These are phyloP conservation scores for Dendrobium nobile DNA, from an alignment of 106 monocot genomes.

Conservation along the genomic window DNA sequence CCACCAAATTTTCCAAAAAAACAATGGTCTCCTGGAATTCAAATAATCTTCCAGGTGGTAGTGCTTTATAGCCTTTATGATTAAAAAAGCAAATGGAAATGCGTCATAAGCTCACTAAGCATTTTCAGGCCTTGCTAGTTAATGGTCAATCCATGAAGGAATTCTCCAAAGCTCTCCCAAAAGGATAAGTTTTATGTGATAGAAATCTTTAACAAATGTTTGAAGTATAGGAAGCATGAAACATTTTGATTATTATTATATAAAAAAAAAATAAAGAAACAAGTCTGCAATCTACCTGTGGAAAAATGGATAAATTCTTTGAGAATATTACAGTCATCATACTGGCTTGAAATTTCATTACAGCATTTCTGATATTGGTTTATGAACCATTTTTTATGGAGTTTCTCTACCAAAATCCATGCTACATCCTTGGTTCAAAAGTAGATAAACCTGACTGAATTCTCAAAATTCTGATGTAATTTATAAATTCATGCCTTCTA, in stretches of 20 bases:
- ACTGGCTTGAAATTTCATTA: neutral
- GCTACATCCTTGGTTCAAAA: neutral
- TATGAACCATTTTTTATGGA: neutral
- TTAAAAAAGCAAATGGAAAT: too few species aligned
- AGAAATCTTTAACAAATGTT: neutral
- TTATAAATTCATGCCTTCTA: neutral
- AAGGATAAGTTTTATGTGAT: neutral
- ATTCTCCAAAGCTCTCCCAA: neutral
- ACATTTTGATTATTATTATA: neutral
- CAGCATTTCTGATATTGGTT: neutral
- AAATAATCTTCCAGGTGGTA: too few species aligned
- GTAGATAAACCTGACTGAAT: neutral
- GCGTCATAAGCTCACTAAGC: neutral
- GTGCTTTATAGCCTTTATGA: too few species aligned
- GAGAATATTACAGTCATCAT: neutral
- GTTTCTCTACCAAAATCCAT: neutral
- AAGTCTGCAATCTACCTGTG: neutral
- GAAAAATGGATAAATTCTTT: neutral
- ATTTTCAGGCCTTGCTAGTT: neutral
- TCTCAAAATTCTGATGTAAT: neutral
- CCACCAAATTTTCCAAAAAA: too few species aligned
- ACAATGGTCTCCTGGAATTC: too few species aligned
- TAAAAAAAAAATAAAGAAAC: neutral
- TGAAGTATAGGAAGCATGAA: neutral
- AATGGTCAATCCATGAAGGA: neutral